Percentiles rank a stretch among this genome's conserved stretches.
Conservation (phyloP, 345 rosid species). For the Eucalyptus regnans region DNA sequence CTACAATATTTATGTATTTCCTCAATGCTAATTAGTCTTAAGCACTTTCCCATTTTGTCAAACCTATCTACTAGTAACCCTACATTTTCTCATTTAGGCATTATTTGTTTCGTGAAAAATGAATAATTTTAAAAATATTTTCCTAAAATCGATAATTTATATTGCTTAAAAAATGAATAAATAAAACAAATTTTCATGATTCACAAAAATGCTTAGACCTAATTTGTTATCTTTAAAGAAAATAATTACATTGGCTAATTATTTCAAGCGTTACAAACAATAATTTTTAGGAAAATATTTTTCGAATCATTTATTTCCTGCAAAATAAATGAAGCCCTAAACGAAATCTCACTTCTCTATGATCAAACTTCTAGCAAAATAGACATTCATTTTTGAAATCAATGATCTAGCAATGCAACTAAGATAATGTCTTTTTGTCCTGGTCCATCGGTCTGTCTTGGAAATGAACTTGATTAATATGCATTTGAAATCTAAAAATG, state of each 20-base stretch:
- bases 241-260: background rate
- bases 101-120: fast-evolving
- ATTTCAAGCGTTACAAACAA: background rate
- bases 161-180: background rate
- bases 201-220: background rate
- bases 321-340: background rate
- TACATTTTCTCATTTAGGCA: background rate
- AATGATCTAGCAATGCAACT: background rate
- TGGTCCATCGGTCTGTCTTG: background rate
- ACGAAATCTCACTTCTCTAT: background rate
- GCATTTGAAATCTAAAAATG: background rate
- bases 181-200: background rate
- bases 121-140: background rate
- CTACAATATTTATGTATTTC: background rate
- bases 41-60: background rate
- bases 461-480: background rate
- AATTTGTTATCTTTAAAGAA: fast-evolving
- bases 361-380: background rate
- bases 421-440: background rate
- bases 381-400: no score
- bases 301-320: background rate
- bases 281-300: background rate
- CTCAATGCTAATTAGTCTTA: background rate
- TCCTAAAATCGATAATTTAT: background rate
- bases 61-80: background rate